phyloP scores from a whole-genome alignment of 176 grass and related monocot species.

The Phoenix dactylifera region DNA sequence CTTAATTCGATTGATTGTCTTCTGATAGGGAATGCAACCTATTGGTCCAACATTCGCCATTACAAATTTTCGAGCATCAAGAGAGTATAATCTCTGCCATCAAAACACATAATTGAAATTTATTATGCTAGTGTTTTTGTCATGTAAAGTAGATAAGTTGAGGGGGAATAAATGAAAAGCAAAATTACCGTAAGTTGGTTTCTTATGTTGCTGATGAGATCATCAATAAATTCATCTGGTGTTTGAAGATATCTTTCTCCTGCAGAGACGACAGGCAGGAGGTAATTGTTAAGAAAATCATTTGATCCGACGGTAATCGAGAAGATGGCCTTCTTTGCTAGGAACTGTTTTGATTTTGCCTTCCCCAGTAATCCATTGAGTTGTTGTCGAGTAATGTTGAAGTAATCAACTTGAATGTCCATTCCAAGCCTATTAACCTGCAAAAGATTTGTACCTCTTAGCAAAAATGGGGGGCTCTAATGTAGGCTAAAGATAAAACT shows the following conservation, averaged over 20 bases:
- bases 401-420: constrained; percentile 93
- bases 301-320: constrained; percentile 82
- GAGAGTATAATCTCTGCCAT: constrained; percentile 56
- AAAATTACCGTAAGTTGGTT: constrained; percentile 53
- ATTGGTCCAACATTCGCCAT: constrained; percentile 81
- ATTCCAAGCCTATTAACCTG: constrained; percentile 79
- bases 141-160: too few species aligned
- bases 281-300: constrained; percentile 97
- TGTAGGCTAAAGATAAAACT: too few species aligned
- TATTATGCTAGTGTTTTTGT: too few species aligned
- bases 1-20: constrained; percentile 46
- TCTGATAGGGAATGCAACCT: constrained; percentile 97
- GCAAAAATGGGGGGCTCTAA: too few species aligned
- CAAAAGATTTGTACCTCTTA: neutral
- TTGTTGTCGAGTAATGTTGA: constrained; percentile 58
- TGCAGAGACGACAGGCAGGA: constrained; percentile 60
- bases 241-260: constrained; percentile 43
- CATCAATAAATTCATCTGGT: constrained; percentile 55
- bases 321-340: constrained; percentile 56
- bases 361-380: constrained; percentile 48
- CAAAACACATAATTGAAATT: too few species aligned
- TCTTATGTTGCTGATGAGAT: constrained; percentile 56
- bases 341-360: constrained; percentile 29
- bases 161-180: too few species aligned
- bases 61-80: constrained; percentile 79